Conservation (phyloP, 768 basidiomycete species). For the Suillus weaverae region DNA sequence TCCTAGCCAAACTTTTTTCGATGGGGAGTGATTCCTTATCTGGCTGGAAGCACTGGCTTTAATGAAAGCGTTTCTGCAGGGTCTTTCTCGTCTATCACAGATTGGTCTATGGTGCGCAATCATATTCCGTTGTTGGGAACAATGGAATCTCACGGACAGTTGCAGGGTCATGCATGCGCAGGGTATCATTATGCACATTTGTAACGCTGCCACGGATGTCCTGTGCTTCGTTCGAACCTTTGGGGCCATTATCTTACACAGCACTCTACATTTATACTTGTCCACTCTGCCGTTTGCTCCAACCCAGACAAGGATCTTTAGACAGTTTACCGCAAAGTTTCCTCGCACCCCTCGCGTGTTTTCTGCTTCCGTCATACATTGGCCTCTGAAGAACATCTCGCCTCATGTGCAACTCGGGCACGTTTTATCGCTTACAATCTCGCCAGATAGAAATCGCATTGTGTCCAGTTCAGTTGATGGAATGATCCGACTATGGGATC, state of each 20-base stretch:
- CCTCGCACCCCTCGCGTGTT: background rate
- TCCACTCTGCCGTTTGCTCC: background rate
- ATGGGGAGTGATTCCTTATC: slow-evolving; percentile 7
- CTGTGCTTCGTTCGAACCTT: too few species aligned
- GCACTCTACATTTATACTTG: too few species aligned
- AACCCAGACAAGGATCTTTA: background rate
- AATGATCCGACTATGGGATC: background rate
- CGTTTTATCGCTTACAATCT: slow-evolving; percentile 14
- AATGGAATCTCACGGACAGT: background rate
- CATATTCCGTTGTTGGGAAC: background rate
- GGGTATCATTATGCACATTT: too few species aligned
- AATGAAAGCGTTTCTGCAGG: background rate
- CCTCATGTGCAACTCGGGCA: background rate
- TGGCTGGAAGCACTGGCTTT: slow-evolving; percentile 8
- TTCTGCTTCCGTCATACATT: background rate
- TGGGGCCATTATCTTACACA: too few species aligned
- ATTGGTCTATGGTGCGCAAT: background rate
- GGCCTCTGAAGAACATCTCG: background rate
- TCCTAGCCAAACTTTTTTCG: background rate
- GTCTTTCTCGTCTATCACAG: background rate
- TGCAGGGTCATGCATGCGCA: background rate
- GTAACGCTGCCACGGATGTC: too few species aligned
- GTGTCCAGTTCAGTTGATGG: background rate
- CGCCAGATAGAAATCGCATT: background rate
- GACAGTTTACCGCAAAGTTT: background rate